phyloP scores from a whole-genome alignment of 1,284 basidiomycete species.

The Ustilago esculenta region DNA sequence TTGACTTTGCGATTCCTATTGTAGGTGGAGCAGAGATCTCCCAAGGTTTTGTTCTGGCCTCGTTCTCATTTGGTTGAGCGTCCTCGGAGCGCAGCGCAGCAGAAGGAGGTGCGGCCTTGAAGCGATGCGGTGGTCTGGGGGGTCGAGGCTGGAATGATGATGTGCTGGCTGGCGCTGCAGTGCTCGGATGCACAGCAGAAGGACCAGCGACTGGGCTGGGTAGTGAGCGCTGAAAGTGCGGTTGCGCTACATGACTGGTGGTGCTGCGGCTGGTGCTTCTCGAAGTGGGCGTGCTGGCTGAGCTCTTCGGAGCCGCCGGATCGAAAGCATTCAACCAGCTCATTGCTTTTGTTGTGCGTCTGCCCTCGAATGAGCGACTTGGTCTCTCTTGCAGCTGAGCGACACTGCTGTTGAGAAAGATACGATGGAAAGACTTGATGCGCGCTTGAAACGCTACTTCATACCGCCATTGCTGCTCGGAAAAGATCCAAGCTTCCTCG shows the following conservation, averaged over 20 bases:
- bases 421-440: too few relatives aligned
- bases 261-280: not conserved
- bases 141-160: slow-evolving; percentile 3
- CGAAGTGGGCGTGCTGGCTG: not conserved
- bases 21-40: slow-evolving; percentile 36
- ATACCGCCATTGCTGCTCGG: too few relatives aligned
- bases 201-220: slow-evolving; percentile 3
- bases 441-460: too few relatives aligned
- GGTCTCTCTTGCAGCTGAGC: too few relatives aligned
- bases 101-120: slow-evolving; percentile 24
- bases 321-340: slow-evolving; percentile 44
- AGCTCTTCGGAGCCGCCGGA: slow-evolving; percentile 22
- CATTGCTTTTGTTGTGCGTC: slow-evolving; percentile 13
- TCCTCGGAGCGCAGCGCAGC: slow-evolving; percentile 35
- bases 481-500: too few relatives aligned
- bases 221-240: not conserved
- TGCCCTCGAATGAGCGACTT: too few relatives aligned
- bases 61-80: slow-evolving; percentile 40
- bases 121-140: slow-evolving; percentile 8
- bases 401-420: too few relatives aligned
- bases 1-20: slow-evolving; percentile 16
- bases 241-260: not conserved
- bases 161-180: not conserved
- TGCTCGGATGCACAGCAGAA: not conserved
- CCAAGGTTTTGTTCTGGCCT: slow-evolving; percentile 27